Base-by-base conservation (phyloP, 768 basidiomycete species). In the Amanita polypyramis region DNA sequence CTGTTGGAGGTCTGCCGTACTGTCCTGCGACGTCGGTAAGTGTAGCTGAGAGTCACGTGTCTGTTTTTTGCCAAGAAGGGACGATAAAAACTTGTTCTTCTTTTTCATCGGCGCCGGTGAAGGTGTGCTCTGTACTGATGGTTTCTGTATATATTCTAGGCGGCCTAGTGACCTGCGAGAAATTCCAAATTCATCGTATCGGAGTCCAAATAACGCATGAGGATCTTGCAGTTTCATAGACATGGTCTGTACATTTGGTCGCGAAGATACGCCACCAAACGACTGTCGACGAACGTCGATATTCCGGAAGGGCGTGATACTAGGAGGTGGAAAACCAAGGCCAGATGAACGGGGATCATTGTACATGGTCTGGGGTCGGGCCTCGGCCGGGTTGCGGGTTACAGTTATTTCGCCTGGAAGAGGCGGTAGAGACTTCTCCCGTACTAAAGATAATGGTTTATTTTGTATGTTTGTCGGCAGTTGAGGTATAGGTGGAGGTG, bases 371-470 rank as follows among this genome's bases (percentile, higher is more conserved):
- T 75, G 79, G 5, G 85, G 82, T 29, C 82, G 74, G 10, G 6
- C 30, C 20, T 40, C 47, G 23, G 65, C 62, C n/a, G 65, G 65
- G 11, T 64, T 58, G 30, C 68, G 70, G 11, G 56, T 55, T 21
- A 66, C 63, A 42, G 66, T 66, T 23, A 67, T 59, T 57, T 72
- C 72, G 12, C 70, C 74, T 2, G 83, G 88, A 35, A 91, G 72
- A 8, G 88, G 87, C 4, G 88, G 88, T 3, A 91, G 64, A 4
- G 79, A 82, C 56, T 91, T 91, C 51, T 90, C 85, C 42, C 82
- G 69, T 14, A 69, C 65, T 47, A 75, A 52, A 30, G 53, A 15
- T 35, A 56, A 54, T 48, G 51, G 41, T 33, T 41, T 40, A 37
- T 52, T 50, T 44, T 37, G 59, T 25, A 47, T n/a, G 27, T 41